phyloP scores from a whole-genome alignment of 192 early-diverging fungal species.

The Backusella liffmaniae region DNA sequence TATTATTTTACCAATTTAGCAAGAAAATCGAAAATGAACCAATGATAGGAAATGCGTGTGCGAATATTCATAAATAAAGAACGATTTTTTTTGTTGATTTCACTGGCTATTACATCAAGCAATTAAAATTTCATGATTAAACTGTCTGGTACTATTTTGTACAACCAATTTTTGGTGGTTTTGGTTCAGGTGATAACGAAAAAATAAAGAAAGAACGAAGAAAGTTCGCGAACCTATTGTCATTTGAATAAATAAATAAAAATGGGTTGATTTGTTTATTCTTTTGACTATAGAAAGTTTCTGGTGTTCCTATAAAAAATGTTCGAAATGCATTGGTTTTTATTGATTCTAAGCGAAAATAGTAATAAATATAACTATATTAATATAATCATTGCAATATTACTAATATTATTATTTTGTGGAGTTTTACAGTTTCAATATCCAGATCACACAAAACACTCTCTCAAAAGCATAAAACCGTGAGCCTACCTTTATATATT shows the following conservation, averaged over 20 bases:
- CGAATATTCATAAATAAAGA: background rate
- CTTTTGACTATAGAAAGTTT: background rate
- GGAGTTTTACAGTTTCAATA: no score
- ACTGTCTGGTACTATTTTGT: background rate
- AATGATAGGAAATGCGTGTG: background rate
- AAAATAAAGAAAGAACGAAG: background rate
- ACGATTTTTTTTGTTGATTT: background rate
- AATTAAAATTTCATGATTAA: background rate
- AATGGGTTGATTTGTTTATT: background rate
- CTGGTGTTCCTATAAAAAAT: background rate
- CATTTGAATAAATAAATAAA: background rate
- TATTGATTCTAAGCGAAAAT: background rate
- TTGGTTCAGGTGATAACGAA: background rate
- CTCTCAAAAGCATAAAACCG: background rate
- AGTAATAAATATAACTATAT: background rate
- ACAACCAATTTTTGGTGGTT: background rate
- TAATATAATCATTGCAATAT: background rate
- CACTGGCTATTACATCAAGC: background rate
- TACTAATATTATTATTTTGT: no score
- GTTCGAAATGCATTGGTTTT: background rate
- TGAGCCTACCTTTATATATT: background rate
- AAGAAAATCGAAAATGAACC: background rate
- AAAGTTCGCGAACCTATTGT: background rate
- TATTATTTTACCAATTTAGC: no score
- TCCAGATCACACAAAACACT: no score